Base-by-base conservation (phyloP, 768 basidiomycete genomes). In the Amanita pseudoporphyria region DNA sequence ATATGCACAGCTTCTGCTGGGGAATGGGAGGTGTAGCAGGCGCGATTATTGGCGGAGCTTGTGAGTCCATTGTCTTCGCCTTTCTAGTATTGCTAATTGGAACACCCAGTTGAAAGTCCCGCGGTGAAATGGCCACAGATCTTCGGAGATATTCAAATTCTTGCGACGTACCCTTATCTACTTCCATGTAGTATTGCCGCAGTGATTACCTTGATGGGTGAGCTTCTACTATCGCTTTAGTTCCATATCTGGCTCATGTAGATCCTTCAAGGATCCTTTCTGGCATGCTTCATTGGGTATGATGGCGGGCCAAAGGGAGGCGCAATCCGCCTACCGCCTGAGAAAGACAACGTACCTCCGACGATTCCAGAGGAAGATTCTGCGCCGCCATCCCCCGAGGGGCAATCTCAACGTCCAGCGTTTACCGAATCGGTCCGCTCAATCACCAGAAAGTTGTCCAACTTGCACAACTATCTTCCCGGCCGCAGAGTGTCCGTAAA, bases 11-110 rank as follows among this genome's bases (percentile, higher is more conserved):
- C 9, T 96, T 95, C 64, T 89, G 84, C 56, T 96, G 95, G 96
- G 94, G 93, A 53, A 78, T 98, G 55, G 96, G 95, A 53, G 96
- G 94, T 77, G 89, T 93, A 10, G 78, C 83, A 40, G 91, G 91
- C 38, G 86, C 87, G 40, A 84, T 93, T 46, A 75, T 94, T 26
- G 92, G 89, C 54, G 88, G 88, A 57, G 69, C 81, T 57, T 83
- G 89, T 90, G 55, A 64, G 87, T 72, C 48, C 50, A 41, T n/a
- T 22, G 42, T 41, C 28, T 6, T 26, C 39, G 16, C 24, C 7
- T 7, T 35, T 54, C 16, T n/a, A 37, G 22, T 10, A 32, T 22
- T n/a, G 14, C n/a, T 49, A 46, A 57, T 47, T 47, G 50, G 41
- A 19, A 33, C 26, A 50, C 60, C n/a, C 47, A 91, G 87, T 87